These are phyloP conservation scores for Ceratocystis colombiana DNA, from an alignment of 2,329 filamentous ascomycete genomes.

Conservation along the genomic window DNA sequence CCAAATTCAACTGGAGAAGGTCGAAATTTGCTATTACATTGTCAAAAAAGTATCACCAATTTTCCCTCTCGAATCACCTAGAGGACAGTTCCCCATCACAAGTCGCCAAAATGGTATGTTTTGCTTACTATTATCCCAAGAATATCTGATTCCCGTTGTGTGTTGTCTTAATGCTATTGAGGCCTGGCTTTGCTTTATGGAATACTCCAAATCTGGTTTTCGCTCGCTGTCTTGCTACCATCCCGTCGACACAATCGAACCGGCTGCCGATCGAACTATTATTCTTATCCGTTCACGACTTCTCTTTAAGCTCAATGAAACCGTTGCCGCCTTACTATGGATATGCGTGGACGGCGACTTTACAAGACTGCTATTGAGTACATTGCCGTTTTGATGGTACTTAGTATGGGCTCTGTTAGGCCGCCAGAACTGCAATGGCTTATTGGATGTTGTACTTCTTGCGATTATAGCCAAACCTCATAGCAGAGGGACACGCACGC, in stretches of 20 bases:
- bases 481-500: constrained; percentile 27
- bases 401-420: not conserved
- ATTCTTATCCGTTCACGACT: no score
- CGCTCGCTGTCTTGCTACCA: not conserved
- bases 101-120: constrained; percentile 42
- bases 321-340: no score
- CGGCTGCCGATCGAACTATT: constrained; percentile 8
- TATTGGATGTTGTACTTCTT: not conserved
- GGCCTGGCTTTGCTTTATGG: constrained; percentile 9
- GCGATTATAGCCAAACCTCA: constrained; percentile 9
- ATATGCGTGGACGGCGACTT: not conserved
- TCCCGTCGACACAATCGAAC: constrained; percentile 9
- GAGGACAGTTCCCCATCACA: constrained; percentile 37
- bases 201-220: not conserved
- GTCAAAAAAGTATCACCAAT: constrained; percentile 29
- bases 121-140: constrained; percentile 27
- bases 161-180: not conserved
- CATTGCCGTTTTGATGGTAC: not conserved
- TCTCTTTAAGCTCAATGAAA: not conserved
- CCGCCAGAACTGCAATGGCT: constrained; percentile 16
- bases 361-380: not conserved
- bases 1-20: constrained; percentile 38
- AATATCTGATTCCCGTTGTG: not conserved
- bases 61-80: constrained; percentile 38
- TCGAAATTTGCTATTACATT: constrained; percentile 34